phyloP scores from a whole-genome alignment of 345 rosid genomes.

The Balakata baccata region DNA sequence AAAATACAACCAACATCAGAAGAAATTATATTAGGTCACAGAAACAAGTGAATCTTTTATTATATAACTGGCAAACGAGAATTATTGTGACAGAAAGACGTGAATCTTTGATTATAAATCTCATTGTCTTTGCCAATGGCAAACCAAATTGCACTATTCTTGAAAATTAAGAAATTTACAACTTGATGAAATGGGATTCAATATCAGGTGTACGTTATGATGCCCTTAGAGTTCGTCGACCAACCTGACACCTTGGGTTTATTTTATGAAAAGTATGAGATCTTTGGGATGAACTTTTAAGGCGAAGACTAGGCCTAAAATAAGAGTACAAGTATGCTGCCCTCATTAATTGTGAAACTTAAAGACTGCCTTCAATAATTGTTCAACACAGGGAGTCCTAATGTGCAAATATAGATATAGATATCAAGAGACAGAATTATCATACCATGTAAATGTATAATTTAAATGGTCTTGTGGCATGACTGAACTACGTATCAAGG shows the following conservation, averaged over 20 bases:
- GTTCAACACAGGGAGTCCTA: no score
- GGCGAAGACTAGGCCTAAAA: neutral
- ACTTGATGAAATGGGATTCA: neutral
- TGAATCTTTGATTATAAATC: no score
- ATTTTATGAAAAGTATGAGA: neutral
- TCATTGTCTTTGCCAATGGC: neutral
- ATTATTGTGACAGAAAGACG: no score
- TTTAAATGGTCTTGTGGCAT: slow-evolving; percentile 99
- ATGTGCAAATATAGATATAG: neutral
- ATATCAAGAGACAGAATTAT: slow-evolving; percentile 6
- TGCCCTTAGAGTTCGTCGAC: neutral
- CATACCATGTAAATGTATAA: slow-evolving; percentile 84
- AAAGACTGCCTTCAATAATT: no score
- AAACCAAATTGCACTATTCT: neutral
- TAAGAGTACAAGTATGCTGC: neutral
- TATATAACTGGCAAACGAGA: no score
- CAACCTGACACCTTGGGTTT: neutral
- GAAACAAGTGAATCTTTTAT: neutral
- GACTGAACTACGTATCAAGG: slow-evolving; percentile 82
- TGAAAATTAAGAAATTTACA: neutral
- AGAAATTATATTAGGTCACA: neutral
- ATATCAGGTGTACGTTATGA: neutral
- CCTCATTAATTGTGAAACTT: no score
- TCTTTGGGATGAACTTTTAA: neutral
- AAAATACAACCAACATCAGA: slow-evolving; percentile 1